Conservation (phyloP, 441 rosid genomes). For the Cnidoscolus chayamansa region DNA sequence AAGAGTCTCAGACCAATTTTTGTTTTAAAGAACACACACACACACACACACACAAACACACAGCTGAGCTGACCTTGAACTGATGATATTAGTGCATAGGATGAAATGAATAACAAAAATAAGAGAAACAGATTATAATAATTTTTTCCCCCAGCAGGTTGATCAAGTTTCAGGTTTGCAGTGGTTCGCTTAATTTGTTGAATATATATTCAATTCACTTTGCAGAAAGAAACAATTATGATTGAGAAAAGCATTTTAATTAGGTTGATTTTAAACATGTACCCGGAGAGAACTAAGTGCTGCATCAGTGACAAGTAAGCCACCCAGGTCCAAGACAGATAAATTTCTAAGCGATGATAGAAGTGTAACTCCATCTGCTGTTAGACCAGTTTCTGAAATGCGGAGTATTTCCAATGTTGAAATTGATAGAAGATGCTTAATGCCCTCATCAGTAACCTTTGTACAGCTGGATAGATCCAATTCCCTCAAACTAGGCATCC, state of each 20-base stretch:
- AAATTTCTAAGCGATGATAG: conserved; percentile 62
- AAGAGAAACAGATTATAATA: background rate
- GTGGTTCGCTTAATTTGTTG: background rate
- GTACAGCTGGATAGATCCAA: conserved; percentile 76
- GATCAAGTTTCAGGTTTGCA: background rate
- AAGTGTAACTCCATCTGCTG: conserved; percentile 57
- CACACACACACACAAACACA: no score
- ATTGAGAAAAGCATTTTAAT: background rate
- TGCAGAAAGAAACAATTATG: background rate
- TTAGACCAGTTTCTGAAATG: conserved; percentile 63
- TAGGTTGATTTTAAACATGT: background rate
- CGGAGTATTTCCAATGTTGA: conserved; percentile 54
- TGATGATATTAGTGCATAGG: background rate
- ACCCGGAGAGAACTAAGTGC: conserved; percentile 74
- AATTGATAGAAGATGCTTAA: conserved; percentile 65
- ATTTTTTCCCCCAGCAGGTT: background rate
- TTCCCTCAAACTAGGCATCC: conserved; percentile 67
- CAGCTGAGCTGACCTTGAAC: background rate
- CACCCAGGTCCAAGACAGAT: conserved; percentile 72
- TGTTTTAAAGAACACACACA: no score
- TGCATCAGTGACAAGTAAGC: conserved; percentile 70
- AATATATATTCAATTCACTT: background rate
- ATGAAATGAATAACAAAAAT: background rate
- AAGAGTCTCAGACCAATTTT: background rate
- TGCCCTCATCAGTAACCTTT: conserved; percentile 67